Evolutionary conservation across 1,139 yeast genomes (phyloP).

Genomic region (Nakaseomyces delphensis): DNA sequence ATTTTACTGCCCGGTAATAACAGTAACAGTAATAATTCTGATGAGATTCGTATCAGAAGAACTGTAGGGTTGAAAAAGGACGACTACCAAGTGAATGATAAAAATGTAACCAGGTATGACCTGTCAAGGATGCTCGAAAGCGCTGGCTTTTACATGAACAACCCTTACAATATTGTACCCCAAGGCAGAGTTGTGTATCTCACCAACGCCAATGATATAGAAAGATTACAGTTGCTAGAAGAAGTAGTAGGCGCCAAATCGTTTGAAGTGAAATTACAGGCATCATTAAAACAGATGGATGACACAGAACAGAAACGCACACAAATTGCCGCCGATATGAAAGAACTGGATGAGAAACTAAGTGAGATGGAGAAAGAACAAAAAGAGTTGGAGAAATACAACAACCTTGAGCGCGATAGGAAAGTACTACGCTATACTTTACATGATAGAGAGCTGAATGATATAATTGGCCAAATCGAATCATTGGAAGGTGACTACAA

Average conservation of each 20-base stretch:
- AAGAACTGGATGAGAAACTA: conserved; percentile 61
- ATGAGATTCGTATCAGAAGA: conserved; percentile 67
- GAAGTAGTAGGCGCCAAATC: conserved; percentile 95
- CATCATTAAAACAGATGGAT: conserved; percentile 71
- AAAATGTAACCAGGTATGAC: conserved; percentile 72
- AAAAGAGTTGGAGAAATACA: conserved; percentile 62
- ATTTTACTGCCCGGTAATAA: conserved; percentile 47
- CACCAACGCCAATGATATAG: conserved; percentile 82
- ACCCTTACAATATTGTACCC: conserved; percentile 94
- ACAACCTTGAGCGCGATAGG: conserved; percentile 55
- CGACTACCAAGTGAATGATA: conserved; percentile 72
- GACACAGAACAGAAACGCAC: conserved; percentile 61
- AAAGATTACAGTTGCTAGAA: conserved; percentile 67
- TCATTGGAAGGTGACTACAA: conserved; percentile 53
- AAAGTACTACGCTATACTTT: conserved; percentile 69
- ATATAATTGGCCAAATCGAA: conserved; percentile 53
- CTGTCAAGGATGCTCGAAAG: conserved; percentile 76
- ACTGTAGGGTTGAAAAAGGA: conserved; percentile 90
- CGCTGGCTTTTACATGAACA: conserved; percentile 85
- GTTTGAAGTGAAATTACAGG: conserved; percentile 72
- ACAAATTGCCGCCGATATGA: conserved; percentile 67
- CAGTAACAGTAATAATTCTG: conserved; percentile 35
- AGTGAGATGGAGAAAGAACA: conserved; percentile 76
- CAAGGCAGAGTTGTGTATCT: conserved; percentile 84
- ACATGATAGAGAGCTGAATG: conserved; percentile 65